A percentile compares a stretch with the other conserved stretches of the same genome.
Conservation (phyloP, 75 land plant species). For the Selaginella moellendorffii region DNA sequence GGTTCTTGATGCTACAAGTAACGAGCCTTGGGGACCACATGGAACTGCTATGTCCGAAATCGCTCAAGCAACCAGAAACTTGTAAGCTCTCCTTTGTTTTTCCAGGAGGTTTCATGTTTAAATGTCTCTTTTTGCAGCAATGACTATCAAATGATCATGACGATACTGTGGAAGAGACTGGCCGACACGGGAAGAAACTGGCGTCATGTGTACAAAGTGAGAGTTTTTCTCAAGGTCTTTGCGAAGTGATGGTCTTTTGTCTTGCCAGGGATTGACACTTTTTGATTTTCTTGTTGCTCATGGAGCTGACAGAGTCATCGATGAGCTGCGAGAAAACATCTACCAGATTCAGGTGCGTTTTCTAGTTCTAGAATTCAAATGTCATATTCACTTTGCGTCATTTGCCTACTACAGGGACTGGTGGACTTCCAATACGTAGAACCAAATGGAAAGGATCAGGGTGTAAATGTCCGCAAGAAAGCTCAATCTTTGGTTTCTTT, state of each 20-base stretch:
- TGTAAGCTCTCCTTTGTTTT: constrained; percentile 23
- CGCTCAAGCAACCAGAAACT: constrained; percentile 91
- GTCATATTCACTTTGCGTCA: no score
- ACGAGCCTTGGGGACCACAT: constrained; percentile 98
- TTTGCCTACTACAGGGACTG: constrained; percentile 70
- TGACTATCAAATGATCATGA: constrained; percentile 96
- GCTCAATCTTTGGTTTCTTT: constrained; percentile 61
- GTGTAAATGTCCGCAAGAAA: constrained; percentile 86
- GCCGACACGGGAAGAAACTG: constrained; percentile 89
- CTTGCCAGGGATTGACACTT: constrained; percentile 72
- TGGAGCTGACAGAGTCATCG: constrained; percentile 95
- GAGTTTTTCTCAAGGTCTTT: background rate
- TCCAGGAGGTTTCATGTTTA: background rate
- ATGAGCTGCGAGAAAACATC: constrained; percentile 87
- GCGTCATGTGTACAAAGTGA: constrained; percentile 95
- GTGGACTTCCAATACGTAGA: constrained; percentile 84
- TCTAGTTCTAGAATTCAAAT: no score
- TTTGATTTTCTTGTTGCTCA: constrained; percentile 80
- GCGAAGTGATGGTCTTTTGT: background rate
- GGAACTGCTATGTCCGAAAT: constrained; percentile 82
- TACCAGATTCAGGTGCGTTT: constrained; percentile 72
- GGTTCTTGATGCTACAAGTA: constrained; percentile 81
- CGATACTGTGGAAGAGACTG: constrained; percentile 77
- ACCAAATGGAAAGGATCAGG: constrained; percentile 87
- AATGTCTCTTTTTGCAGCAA: constrained; percentile 35